Evolutionary conservation across 257 asterid species (phyloP).

Genomic region (Salvia rosmarinus): DNA sequence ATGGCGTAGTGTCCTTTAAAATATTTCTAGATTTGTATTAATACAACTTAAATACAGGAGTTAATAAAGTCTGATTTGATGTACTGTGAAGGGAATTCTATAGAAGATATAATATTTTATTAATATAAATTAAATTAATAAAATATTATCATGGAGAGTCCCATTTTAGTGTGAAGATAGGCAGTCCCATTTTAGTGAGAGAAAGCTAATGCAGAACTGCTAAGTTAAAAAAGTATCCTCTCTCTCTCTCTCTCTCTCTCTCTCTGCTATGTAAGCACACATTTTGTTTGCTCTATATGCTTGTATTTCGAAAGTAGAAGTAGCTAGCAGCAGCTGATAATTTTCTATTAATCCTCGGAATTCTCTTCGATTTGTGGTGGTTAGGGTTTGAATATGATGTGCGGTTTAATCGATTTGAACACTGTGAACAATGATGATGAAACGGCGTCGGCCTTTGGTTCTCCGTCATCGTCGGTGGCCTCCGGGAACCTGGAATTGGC

Average conservation of each 20-base stretch:
- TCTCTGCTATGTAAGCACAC: constrained; percentile 26
- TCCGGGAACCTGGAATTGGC: constrained; percentile 42
- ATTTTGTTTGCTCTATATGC: constrained; percentile 20
- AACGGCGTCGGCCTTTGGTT: constrained; percentile 42
- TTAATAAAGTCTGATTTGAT: constrained; percentile 51
- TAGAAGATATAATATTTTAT: no score
- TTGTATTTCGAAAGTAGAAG: constrained; percentile 22
- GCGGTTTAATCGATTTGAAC: constrained; percentile 78
- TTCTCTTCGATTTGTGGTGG: constrained; percentile 27
- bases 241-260: not conserved
- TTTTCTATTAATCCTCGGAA: constrained; percentile 4
- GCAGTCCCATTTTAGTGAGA: constrained; percentile 46
- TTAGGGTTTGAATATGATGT: constrained; percentile 64
- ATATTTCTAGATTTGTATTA: constrained; percentile 23
- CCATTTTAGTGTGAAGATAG: constrained; percentile 34
- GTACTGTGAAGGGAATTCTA: no score
- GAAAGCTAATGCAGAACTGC: constrained; percentile 46
- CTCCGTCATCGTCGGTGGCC: constrained; percentile 44
- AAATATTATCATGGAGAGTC: no score
- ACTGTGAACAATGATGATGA: constrained; percentile 66
- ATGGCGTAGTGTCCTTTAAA: constrained; percentile 19
- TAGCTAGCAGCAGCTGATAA: constrained; percentile 18
- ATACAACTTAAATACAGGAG: constrained; percentile 31
- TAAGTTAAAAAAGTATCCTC: constrained; percentile 27
- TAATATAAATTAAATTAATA: no score